A percentile compares a stretch with the other conserved stretches of the same genome.
phyloP scores from a whole-genome alignment of 768 basidiomycete genomes.

The Phylloporus arenicola region DNA sequence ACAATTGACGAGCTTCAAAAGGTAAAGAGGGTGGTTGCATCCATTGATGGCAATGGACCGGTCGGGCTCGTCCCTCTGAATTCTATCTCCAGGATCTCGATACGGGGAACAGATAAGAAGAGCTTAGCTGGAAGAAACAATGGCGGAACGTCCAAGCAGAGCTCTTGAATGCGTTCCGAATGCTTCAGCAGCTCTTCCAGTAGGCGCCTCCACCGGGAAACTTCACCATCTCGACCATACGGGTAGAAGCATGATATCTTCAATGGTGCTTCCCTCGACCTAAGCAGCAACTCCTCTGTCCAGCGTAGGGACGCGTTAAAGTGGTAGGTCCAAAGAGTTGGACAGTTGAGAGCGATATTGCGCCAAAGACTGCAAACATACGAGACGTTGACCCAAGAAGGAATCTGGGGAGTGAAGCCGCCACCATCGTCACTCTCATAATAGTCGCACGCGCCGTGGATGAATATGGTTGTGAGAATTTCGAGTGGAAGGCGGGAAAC shows the following conservation, averaged over 20 bases:
- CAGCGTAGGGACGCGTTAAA: no score
- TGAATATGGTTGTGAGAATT: no score
- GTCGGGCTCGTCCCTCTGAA: no score
- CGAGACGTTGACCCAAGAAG: no score
- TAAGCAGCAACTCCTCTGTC: no score
- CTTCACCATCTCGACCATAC: no score
- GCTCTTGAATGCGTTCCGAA: not conserved
- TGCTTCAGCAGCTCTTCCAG: not conserved
- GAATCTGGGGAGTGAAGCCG: no score
- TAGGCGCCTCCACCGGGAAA: not conserved
- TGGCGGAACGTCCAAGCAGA: not conserved
- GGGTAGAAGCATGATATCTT: not conserved
- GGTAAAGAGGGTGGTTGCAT: not conserved
- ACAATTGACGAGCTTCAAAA: not conserved
- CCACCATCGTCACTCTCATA: no score
- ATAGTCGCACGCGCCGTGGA: no score
- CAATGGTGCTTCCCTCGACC: constrained; percentile 35
- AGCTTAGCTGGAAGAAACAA: not conserved
- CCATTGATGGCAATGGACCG: not conserved
- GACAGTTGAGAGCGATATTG: not conserved
- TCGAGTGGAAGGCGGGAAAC: no score
- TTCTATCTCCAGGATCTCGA: not conserved
- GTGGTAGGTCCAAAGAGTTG: no score
- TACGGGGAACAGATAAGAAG: not conserved
- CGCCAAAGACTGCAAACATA: not conserved